phyloP scores from a whole-genome alignment of 768 basidiomycete species.

The Infundibulicybe gibba region DNA sequence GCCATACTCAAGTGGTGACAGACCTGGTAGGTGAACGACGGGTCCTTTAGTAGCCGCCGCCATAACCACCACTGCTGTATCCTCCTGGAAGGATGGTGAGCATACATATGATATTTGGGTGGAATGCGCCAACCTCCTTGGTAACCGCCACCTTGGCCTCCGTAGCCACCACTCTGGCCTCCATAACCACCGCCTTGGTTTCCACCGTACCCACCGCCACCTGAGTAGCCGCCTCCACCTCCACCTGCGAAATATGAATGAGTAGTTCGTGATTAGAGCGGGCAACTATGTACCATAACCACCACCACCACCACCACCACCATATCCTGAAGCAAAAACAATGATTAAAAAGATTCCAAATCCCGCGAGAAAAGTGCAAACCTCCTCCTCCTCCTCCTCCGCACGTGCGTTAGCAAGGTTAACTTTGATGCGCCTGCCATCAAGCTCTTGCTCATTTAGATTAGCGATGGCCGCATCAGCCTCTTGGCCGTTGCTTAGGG shows the following conservation, averaged over 20 bases:
- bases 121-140: background rate
- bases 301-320: slow-evolving; percentile 16
- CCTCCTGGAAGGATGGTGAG: slow-evolving; percentile 19
- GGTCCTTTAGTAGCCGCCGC: slow-evolving; percentile 27
- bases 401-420: slow-evolving; percentile 76
- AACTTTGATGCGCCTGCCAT: slow-evolving; percentile 87
- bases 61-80: slow-evolving; percentile 20
- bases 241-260: background rate
- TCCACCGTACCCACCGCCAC: slow-evolving; percentile 29
- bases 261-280: background rate
- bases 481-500: slow-evolving; percentile 56
- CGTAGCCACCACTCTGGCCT: slow-evolving; percentile 7
- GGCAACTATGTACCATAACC: slow-evolving; percentile 1
- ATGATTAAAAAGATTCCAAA: background rate
- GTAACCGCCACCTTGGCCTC: slow-evolving; percentile 17
- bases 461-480: slow-evolving; percentile 73
- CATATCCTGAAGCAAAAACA: slow-evolving; percentile 9
- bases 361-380: background rate
- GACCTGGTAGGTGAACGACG: slow-evolving; percentile 2
- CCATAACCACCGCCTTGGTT: slow-evolving; percentile 6
- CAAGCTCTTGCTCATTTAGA: slow-evolving; percentile 90
- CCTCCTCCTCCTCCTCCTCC: slow-evolving; percentile 50
- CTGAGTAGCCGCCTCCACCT: slow-evolving; percentile 17
- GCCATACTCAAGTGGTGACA: too few species aligned
- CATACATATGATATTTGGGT: too few species aligned